Conservation (phyloP, 1,139 yeast genomes). For the Blastobotrys arbuscula region DNA sequence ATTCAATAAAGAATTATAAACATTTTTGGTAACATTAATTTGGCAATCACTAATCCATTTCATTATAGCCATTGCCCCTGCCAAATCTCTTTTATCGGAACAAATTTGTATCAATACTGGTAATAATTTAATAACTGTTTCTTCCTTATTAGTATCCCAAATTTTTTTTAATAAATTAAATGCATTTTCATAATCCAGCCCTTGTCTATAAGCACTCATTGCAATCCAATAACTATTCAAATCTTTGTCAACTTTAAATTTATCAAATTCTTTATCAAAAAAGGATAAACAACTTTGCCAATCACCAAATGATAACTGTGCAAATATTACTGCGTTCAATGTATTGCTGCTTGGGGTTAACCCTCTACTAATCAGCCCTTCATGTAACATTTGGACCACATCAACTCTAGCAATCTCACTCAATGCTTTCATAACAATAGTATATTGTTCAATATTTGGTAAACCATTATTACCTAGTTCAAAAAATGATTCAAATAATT, state of each 20-base stretch:
- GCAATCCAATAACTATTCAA: constrained; percentile 25
- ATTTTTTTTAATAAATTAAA: not conserved
- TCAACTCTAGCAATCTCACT: constrained; percentile 52
- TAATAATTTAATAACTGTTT: not conserved
- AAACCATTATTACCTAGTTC: constrained; percentile 46
- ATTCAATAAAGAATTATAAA: constrained; percentile 28
- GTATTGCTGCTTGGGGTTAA: constrained; percentile 47
- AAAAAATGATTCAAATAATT: constrained; percentile 57
- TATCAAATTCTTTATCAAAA: constrained; percentile 38
- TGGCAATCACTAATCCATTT: constrained; percentile 19
- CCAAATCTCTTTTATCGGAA: constrained; percentile 28
- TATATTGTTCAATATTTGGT: constrained; percentile 56
- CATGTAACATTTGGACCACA: constrained; percentile 49
- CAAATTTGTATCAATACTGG: constrained; percentile 23
- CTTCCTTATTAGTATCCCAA: not conserved
- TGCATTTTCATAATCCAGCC: constrained; percentile 6
- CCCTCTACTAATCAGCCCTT: constrained; percentile 42
- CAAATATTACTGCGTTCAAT: constrained; percentile 42
- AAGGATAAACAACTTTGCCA: constrained; percentile 41
- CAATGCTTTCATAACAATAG: constrained; percentile 58
- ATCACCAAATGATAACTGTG: constrained; percentile 44
- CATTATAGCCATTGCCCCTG: constrained; percentile 28
- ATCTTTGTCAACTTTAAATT: constrained; percentile 36
- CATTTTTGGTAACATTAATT: constrained; percentile 25
- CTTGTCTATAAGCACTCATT: constrained; percentile 28